Evolutionary conservation across 1,284 basidiomycete genomes (phyloP), one percentile per base, ranked within the genome.

Genomic region (Austroboletus novae-zelandiae): DNA sequence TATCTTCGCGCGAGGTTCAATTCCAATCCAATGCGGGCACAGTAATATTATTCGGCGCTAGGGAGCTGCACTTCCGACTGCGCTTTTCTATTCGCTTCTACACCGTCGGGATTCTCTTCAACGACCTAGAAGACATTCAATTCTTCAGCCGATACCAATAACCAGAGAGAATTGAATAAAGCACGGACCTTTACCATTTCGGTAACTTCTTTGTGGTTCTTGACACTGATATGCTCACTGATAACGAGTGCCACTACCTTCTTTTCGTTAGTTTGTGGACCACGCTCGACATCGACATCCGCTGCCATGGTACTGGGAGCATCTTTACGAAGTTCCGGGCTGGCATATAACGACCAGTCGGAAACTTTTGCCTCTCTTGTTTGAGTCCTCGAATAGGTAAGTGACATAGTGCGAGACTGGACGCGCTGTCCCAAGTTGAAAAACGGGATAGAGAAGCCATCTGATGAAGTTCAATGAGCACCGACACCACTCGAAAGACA

Each of bases 391-490:
- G 71, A 71, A 15, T 56, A 51, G 14, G 71, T 62, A 15, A 68
- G 29, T 7, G 61, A 56, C 7, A 37, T 71, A 1, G 82, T 81
- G 52, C 83, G 80, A 25, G 81, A 80, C 57, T 80, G 81, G 1
- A 91, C 78, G n/a, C 77, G 80, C 45, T 81, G 79, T 13, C 89
- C 81, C 30, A 89, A 73, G 29, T 79, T 85, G 74, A 94, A 91
- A 75, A 91, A 91, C 2, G 91, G 89, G 55, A 95, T 94, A 4
- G 91, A 94, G 7, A 95, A 74, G 34, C 93, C 92, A 69, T 94
- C 88, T 89, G 23, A 17, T 10, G 29, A 58, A 4, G 39, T 30
- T 11, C 6, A 49, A 30, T 46, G 44, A 49, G 35, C 32, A 25
- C 39, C 32, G 15, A 18, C 17, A 13, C 25, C n/a, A 35, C 14